Base-by-base conservation (phyloP, 225 moss, liverwort and hornwort genomes). In the Climacium dendroides region DNA sequence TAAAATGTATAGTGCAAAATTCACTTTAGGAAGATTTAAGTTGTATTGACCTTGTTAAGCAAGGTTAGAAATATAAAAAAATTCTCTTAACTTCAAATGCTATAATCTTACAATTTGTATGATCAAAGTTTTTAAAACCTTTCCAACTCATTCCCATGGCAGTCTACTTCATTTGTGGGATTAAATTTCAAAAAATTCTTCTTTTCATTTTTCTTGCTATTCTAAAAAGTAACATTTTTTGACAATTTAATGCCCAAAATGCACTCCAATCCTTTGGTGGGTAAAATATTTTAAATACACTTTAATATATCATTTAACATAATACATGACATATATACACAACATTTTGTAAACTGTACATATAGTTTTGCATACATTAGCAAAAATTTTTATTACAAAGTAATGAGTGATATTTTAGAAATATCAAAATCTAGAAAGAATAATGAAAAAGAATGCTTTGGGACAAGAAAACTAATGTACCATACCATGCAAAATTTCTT, bases 181-280 rank as follows among this genome's bases (percentile, higher is more conserved):
- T 35, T 66, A 20, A 66, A 16, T 67, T 13, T 67, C 2, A 7
- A 3, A 5, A 20, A 8, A 67, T 2, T 37, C 23, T 37, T 37
- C 22, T 67, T 67, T 37, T 19, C 23, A 67, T 67, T n/a, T 6
- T 22, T 67, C 7, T n/a, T 7, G 12, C 12, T 67, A 11, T n/a
- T 22, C 12, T 22, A 11, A 67, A n/a, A n/a, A 22, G n/a, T n/a
- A 7, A 37, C 5, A 11, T 11, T 66, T 67, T 67, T 37, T 11
- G 9, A n/a, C 6, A n/a, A 20, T n/a, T 22, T n/a, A 17, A 37
- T 37, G n/a, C 13, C 22, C 0, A 12, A 22, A 37, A 22, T 37
- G 13, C 5, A 4, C 7, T 12, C 3, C 1, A 0, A 13, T 37
- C 37, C 3, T 67, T 37, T 37, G 6, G 5, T 2, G 11, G 4